Evolutionary conservation across 768 basidiomycete genomes (phyloP).

Genomic region (Mycena kentingensis): DNA sequence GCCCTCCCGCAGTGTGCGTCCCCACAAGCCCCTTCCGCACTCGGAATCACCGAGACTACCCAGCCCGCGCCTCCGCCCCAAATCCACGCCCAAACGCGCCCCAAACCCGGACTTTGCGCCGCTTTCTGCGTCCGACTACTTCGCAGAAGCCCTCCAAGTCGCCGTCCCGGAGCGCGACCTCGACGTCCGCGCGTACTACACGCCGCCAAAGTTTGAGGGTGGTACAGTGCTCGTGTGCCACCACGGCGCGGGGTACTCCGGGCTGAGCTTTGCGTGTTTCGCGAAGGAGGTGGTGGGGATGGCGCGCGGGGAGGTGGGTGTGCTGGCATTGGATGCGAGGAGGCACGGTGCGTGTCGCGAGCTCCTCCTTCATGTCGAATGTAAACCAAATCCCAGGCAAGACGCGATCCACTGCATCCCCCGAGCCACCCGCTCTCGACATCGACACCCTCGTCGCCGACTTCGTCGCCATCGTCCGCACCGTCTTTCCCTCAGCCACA

Average conservation of each 20-base stretch:
- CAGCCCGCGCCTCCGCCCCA: constrained; percentile 30
- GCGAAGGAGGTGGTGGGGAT: constrained; percentile 73
- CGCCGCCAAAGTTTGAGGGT: constrained; percentile 57
- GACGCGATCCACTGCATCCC: constrained; percentile 47
- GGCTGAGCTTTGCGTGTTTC: constrained; percentile 85
- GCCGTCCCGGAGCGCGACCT: constrained; percentile 60
- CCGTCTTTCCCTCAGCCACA: constrained; percentile 66
- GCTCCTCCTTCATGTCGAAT: not conserved
- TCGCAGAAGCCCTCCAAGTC: constrained; percentile 79
- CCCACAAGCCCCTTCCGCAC: constrained; percentile 14
- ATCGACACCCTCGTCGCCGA: constrained; percentile 75
- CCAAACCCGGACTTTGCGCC: constrained; percentile 72
- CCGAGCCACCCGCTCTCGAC: constrained; percentile 60
- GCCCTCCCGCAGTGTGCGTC: constrained; percentile 65
- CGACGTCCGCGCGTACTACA: constrained; percentile 82
- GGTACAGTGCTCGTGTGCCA: constrained; percentile 86
- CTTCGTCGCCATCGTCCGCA: constrained; percentile 66
- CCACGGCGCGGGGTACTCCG: constrained; percentile 94
- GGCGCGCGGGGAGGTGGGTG: constrained; percentile 73
- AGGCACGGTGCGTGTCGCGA: constrained; percentile 70
- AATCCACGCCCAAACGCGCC: constrained; percentile 32
- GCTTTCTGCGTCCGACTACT: constrained; percentile 76
- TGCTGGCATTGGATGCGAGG: constrained; percentile 80
- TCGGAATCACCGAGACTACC: constrained; percentile 22
- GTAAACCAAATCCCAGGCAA: constrained; percentile 50